Evolutionary conservation across 2,329 filamentous ascomycete species (phyloP).

Genomic region (Colletotrichum higginsianum): DNA sequence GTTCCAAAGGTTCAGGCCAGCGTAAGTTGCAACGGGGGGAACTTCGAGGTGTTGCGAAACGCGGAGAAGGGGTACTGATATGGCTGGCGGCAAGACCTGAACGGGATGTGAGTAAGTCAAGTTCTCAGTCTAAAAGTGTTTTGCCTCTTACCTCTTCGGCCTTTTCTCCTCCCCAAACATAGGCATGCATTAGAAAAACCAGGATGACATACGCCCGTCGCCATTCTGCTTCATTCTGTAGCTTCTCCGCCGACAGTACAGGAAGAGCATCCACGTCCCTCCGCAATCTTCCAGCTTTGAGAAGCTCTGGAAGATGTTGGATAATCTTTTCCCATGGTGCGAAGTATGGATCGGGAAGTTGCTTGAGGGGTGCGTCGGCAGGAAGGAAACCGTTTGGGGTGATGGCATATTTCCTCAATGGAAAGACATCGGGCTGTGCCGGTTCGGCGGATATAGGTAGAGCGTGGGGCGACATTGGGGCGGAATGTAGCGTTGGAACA

Average conservation of each 20-base stretch:
- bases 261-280: slow-evolving; percentile 76
- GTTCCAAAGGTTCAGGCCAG: slow-evolving; percentile 91
- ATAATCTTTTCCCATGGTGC: slow-evolving; percentile 83
- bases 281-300: slow-evolving; percentile 76
- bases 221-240: slow-evolving; percentile 81
- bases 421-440: slow-evolving; percentile 29
- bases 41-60: slow-evolving; percentile 83
- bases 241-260: slow-evolving; percentile 75
- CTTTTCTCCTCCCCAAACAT: slow-evolving; percentile 88
- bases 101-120: slow-evolving; percentile 33
- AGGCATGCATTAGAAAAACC: slow-evolving; percentile 85
- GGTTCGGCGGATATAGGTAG: slow-evolving; percentile 45
- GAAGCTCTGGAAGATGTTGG: slow-evolving; percentile 75
- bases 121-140: neutral
- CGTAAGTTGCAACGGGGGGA: slow-evolving; percentile 92
- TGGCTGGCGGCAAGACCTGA: slow-evolving; percentile 78
- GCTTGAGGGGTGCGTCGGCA: slow-evolving; percentile 74
- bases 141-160: slow-evolving; percentile 75
- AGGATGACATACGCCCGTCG: slow-evolving; percentile 85
- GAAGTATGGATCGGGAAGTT: slow-evolving; percentile 81
- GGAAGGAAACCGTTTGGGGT: slow-evolving; percentile 83
- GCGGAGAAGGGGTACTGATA: slow-evolving; percentile 83
- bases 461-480: slow-evolving; percentile 60
- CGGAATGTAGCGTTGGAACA: neutral
- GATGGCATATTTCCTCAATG: slow-evolving; percentile 55